phyloP scores from a whole-genome alignment of 2,329 filamentous ascomycete genomes.

The Neonectria magnoliae region DNA sequence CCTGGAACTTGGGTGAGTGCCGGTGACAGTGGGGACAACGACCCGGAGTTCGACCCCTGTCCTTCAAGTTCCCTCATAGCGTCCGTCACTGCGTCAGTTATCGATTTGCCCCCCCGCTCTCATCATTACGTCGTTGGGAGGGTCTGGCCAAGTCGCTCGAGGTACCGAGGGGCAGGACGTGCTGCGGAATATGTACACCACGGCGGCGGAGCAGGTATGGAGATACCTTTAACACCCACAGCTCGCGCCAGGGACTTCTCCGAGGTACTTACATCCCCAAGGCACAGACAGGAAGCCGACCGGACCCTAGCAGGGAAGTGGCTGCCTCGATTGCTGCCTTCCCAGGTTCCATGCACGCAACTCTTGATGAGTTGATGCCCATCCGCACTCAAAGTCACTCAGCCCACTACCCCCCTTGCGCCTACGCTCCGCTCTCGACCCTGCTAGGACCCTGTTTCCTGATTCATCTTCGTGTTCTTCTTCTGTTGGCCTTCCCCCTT shows the following conservation, averaged over 20 bases:
- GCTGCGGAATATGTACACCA: background rate
- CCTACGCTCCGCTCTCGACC: background rate
- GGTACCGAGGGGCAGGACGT: slow-evolving; percentile 14
- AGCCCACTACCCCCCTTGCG: slow-evolving; percentile 11
- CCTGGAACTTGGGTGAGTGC: slow-evolving; percentile 3
- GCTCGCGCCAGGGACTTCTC: background rate
- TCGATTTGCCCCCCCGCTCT: slow-evolving; percentile 30
- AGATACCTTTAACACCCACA: background rate
- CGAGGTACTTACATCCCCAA: background rate
- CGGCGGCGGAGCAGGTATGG: background rate
- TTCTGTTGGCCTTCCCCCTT: background rate
- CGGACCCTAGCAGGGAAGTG: slow-evolving; percentile 21
- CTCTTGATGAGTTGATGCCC: slow-evolving; percentile 21
- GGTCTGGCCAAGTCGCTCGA: slow-evolving; percentile 6
- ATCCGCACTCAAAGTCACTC: slow-evolving; percentile 11
- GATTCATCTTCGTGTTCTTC: background rate
- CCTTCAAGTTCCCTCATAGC: slow-evolving; percentile 16
- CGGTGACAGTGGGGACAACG: background rate
- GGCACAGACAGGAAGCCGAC: background rate
- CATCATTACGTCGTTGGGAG: slow-evolving; percentile 40
- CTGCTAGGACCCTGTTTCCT: slow-evolving; percentile 9
- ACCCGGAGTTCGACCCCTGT: slow-evolving; percentile 23
- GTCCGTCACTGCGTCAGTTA: slow-evolving; percentile 36
- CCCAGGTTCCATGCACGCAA: slow-evolving; percentile 16
- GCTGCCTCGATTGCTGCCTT: slow-evolving; percentile 26